Base-by-base conservation (phyloP, 2,329 filamentous ascomycete genomes). In the Sporothrix dimorphospora region DNA sequence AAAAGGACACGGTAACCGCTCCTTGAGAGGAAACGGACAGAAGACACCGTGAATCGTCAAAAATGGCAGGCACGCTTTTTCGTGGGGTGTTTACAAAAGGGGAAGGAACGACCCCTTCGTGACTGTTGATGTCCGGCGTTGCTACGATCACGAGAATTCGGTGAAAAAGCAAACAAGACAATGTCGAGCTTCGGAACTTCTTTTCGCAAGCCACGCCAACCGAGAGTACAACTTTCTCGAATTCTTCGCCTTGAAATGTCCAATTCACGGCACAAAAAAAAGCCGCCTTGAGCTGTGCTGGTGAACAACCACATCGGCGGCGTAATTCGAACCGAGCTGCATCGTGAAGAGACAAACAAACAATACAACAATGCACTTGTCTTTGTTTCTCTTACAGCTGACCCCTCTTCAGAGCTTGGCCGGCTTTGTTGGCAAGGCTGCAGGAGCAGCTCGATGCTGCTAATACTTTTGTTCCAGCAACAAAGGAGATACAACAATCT, bases 71-170 rank as follows among this genome's bases (percentile, higher is more conserved):
- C 11, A 27, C 59, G 59, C 45, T 11, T 47, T 19, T 47, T 53
- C n/a, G 49, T 53, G 21, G 9, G 12, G n/a, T 3, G 9, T 63
- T 24, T 34, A 42, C 34, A 42, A 63, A 40, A 63, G 19, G n/a
- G 63, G 63, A 67, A 67, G 63, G 42, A 30, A 49, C 42, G 42
- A 67, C 63, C 40, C 47, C 9, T 3, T 40, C 40, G 59, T 65
- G 16, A 61, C n/a, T 16, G 12, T 45, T 27, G 59, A 16, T 47
- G 9, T 21, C 24, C 16, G 12, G 27, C 14, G 24, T 12, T 14
- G 61, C 21, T 45, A 30, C 19, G 14, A 34, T 49, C 42, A 45
- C 61, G 61, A 27, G 61, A 66, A 27, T 24, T 45, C 12, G 19
- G 11, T 11, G n/a, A 12, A 21, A 19, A 65, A 21, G 59, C n/a